Evolutionary conservation across 2,329 filamentous ascomycete genomes (phyloP).

Genomic region (Cladosporium sp.): DNA sequence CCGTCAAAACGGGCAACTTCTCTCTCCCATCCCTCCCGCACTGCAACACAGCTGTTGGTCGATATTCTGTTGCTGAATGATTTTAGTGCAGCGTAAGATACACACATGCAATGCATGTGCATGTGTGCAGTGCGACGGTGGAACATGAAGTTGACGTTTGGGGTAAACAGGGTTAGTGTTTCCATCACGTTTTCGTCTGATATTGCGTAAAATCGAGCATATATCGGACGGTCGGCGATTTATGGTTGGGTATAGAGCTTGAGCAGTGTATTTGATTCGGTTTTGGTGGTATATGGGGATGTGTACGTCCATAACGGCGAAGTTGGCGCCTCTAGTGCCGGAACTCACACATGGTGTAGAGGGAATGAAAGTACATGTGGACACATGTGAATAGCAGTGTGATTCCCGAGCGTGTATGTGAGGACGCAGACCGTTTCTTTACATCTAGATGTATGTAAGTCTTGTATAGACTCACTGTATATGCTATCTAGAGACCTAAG

Average conservation of each 20-base stretch:
- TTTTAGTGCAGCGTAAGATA: not conserved
- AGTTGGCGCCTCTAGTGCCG: too few species aligned
- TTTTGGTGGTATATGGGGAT: not conserved
- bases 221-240: accelerated
- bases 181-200: not conserved
- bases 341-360: too few species aligned
- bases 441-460: too few species aligned
- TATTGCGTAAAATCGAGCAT: not conserved
- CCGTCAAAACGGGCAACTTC: not conserved
- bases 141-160: not conserved
- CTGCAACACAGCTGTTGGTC: not conserved
- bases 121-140: too few species aligned
- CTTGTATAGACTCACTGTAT: too few species aligned
- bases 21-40: not conserved
- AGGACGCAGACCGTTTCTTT: too few species aligned
- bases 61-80: not conserved
- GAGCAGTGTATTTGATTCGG: not conserved
- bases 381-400: too few species aligned
- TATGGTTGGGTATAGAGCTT: not conserved
- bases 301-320: too few species aligned
- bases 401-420: too few species aligned
- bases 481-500: too few species aligned
- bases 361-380: too few species aligned
- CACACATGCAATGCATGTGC: too few species aligned
- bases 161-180: not conserved